These are phyloP conservation scores for Stramenopiles sp. DNA, from an alignment of 352 stramenopile genomes.

Conservation along the genomic window DNA sequence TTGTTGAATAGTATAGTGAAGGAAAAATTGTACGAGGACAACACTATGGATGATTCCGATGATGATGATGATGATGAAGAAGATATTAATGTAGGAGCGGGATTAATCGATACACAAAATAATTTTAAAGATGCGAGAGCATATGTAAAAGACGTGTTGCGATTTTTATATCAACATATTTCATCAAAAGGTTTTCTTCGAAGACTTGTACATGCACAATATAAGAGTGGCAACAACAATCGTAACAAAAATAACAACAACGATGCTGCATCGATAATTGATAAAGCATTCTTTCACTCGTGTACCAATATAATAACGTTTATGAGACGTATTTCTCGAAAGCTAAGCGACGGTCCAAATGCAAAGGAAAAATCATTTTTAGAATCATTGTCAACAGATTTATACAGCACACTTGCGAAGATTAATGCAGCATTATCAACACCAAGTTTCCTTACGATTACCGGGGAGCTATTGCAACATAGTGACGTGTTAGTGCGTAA, in stretches of 20 bases:
- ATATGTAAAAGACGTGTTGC: neutral
- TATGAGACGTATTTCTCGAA: neutral
- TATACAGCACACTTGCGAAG: neutral
- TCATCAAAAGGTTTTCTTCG: neutral
- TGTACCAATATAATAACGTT: neutral
- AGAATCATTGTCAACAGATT: neutral
- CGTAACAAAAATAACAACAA: too few species aligned
- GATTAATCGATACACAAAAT: neutral
- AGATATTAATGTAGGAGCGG: neutral
- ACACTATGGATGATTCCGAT: neutral
- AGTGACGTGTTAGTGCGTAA: constrained; percentile 57
- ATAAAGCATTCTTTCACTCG: neutral
- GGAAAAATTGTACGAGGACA: neutral
- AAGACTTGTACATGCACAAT: neutral
- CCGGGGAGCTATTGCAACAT: constrained; percentile 51
- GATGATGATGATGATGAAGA: neutral
- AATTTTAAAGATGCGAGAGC: neutral
- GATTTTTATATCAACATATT: neutral
- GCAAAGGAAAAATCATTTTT: neutral
- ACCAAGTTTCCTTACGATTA: constrained; percentile 53
- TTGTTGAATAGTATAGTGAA: neutral
- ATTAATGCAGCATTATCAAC: constrained; percentile 30
- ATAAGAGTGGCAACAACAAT: neutral
- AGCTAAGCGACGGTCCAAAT: neutral
- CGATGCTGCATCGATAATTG: too few species aligned